A percentile compares a stretch with the other conserved stretches of the same genome.
phyloP scores from a whole-genome alignment of 768 basidiomycete genomes.

The Naganishia vaughanmartiniae region DNA sequence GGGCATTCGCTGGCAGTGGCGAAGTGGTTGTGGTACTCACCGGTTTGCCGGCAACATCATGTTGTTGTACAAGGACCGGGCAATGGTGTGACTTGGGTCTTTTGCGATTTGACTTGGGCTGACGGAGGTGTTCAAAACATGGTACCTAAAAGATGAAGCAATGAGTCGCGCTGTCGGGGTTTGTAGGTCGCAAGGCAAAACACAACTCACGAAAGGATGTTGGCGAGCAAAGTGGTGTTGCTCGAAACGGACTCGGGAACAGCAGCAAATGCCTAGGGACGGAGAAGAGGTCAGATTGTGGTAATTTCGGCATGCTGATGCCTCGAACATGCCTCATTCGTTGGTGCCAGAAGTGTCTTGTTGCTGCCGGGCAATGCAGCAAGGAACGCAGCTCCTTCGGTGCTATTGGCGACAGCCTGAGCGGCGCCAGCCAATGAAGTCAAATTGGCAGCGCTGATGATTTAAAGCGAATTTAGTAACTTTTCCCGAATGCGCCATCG shows the following conservation, averaged over 20 bases:
- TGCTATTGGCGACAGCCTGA: slow-evolving; percentile 55
- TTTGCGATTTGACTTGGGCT: slow-evolving; percentile 52
- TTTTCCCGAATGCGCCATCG: neutral
- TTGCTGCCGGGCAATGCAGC: slow-evolving; percentile 45
- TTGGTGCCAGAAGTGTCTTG: slow-evolving; percentile 35
- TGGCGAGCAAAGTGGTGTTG: slow-evolving; percentile 54
- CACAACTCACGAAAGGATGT: slow-evolving; percentile 54
- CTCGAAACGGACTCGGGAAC: slow-evolving; percentile 51
- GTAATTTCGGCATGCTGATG: slow-evolving; percentile 59
- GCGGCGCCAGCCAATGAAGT: slow-evolving; percentile 54
- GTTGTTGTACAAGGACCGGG: slow-evolving; percentile 62
- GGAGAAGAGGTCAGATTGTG: slow-evolving; percentile 56
- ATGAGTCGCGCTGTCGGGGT: neutral
- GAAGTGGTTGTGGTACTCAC: neutral
- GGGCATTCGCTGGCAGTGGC: neutral
- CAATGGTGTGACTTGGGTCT: slow-evolving; percentile 64
- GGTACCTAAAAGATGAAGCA: slow-evolving; percentile 53
- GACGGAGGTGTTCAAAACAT: slow-evolving; percentile 61
- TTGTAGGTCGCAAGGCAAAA: slow-evolving; percentile 32
- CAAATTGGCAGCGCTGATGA: slow-evolving; percentile 34
- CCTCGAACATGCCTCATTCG: slow-evolving; percentile 34
- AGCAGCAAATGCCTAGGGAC: slow-evolving; percentile 52
- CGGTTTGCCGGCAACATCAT: slow-evolving; percentile 23
- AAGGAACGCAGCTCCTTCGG: slow-evolving; percentile 56
- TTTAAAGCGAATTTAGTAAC: neutral